Base-by-base conservation (phyloP, 495 filamentous ascomycete genomes). In the Rostrohypoxylon terebratum region DNA sequence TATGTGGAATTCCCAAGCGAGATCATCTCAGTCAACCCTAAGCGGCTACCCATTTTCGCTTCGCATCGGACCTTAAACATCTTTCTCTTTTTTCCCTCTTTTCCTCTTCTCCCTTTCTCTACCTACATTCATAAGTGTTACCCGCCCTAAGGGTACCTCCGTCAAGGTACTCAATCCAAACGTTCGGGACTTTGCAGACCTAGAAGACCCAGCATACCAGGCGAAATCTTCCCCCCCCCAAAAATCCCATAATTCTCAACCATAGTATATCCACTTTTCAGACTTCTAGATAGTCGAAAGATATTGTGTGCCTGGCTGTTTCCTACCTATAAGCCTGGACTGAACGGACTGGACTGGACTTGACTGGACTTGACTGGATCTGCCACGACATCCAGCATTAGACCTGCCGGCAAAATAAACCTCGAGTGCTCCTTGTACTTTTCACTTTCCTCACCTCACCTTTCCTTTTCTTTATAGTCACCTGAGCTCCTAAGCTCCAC, bases 391-490 rank as follows among this genome's bases (percentile, higher is more conserved):
- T 20, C 63, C 38, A 57, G 55, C 28, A 55, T 53, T 53, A 31
- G 14, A 55, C 51, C 51, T n/a, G 25, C 60, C 72, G 72, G 72
- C 64, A 75, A 75, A 71, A 75, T 68, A 71, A 74, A 45, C 63
- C 55, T 60, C 47, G 63, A 71, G 70, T 4, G 50, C 54, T 59
- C 45, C 63, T 42, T 68, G 20, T 34, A 14, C 38, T 57, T 11
- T 48, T n/a, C 38, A 14, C 14, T 11, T 28, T 48, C 2, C 38
- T 42, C n/a, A 14, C 2, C 38, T 42, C n/a, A 14, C 58, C 18
- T 50, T 31, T 66, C 23, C 45, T 63, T 23, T 38, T 53, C 31
- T n/a, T 57, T 48, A 60, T 45, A 73, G 63, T 72, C 69, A 72
- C 69, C 73, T 69, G 63, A 69, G 61, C 69, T 59, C 34, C 25